Conservation (phyloP, 2,329 filamentous ascomycete species). For the Tympanopsis confertula region DNA sequence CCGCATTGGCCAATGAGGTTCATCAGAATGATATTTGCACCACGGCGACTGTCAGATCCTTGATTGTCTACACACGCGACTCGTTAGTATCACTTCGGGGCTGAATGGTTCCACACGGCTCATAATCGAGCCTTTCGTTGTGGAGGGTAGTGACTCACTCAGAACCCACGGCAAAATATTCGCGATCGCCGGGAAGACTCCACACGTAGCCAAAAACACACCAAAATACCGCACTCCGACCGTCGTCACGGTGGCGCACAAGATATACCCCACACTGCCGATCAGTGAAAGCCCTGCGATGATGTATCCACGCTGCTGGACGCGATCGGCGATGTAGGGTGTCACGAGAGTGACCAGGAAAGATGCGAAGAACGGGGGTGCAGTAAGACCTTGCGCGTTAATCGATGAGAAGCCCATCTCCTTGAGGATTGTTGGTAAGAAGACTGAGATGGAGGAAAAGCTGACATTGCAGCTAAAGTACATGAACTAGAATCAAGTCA, state of each 20-base stretch:
- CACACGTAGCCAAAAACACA: slow-evolving; percentile 38
- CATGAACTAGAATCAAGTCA: slow-evolving; percentile 25
- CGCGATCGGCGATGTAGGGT: slow-evolving; percentile 54
- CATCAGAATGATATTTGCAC: slow-evolving; percentile 49
- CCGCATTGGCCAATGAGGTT: slow-evolving; percentile 53
- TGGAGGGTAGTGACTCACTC: slow-evolving; percentile 23
- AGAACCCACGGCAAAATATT: slow-evolving; percentile 60
- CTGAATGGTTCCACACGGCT: background rate
- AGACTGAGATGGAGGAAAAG: slow-evolving; percentile 53
- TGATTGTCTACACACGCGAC: slow-evolving; percentile 59
- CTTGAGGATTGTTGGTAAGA: slow-evolving; percentile 49
- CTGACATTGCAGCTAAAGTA: slow-evolving; percentile 53
- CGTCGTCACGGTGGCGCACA: slow-evolving; percentile 42
- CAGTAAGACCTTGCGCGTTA: slow-evolving; percentile 60
- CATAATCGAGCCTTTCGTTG: background rate
- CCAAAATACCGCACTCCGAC: slow-evolving; percentile 25
- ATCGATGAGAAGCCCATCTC: slow-evolving; percentile 59
- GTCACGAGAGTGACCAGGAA: slow-evolving; percentile 50
- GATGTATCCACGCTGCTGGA: slow-evolving; percentile 50
- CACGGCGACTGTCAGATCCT: slow-evolving; percentile 52
- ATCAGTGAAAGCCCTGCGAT: slow-evolving; percentile 42
- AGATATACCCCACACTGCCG: slow-evolving; percentile 50
- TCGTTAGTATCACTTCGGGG: background rate
- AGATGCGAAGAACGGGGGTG: slow-evolving; percentile 58
- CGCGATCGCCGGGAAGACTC: slow-evolving; percentile 56